Evolutionary conservation across 257 asterid genomes (phyloP).

Genomic region (Euphrasia confusa): DNA sequence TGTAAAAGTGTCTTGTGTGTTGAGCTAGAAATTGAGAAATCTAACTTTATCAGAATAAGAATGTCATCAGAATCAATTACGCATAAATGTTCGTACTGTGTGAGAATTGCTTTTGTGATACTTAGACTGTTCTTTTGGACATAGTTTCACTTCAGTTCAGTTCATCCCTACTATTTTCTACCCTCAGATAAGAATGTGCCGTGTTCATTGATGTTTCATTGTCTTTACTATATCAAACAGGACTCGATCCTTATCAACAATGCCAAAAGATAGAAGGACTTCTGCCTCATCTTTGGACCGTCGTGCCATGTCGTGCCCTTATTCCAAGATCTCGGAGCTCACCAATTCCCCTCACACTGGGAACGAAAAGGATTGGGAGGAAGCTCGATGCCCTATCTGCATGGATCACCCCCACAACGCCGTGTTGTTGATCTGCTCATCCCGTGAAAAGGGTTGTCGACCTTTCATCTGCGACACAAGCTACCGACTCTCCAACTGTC

Average conservation of each 20-base stretch:
- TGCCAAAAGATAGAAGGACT: slow-evolving; percentile 71
- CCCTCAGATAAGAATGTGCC: neutral
- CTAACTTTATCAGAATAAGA: neutral
- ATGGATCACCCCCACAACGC: slow-evolving; percentile 97
- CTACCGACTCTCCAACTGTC: slow-evolving; percentile 17
- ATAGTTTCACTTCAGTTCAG: too few species aligned
- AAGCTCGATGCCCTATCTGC: slow-evolving; percentile 81
- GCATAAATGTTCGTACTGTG: too few species aligned
- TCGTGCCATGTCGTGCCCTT: slow-evolving; percentile 42
- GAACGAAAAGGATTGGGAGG: slow-evolving; percentile 73
- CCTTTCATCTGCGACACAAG: slow-evolving; percentile 47
- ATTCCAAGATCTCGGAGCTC: slow-evolving; percentile 34
- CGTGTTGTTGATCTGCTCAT: slow-evolving; percentile 63
- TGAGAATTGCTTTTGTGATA: too few species aligned
- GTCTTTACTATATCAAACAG: too few species aligned
- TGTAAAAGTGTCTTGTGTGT: neutral
- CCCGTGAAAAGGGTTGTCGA: slow-evolving; percentile 32
- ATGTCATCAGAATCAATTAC: neutral
- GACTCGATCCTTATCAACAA: slow-evolving; percentile 29
- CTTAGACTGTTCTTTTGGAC: too few species aligned
- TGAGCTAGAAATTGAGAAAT: neutral
- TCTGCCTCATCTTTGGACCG: slow-evolving; percentile 44
- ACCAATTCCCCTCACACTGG: slow-evolving; percentile 31
- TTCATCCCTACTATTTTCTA: too few species aligned
- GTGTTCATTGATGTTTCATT: neutral